Conservation (phyloP, 2,329 filamentous ascomycete species). For the Claviceps maximensis region DNA sequence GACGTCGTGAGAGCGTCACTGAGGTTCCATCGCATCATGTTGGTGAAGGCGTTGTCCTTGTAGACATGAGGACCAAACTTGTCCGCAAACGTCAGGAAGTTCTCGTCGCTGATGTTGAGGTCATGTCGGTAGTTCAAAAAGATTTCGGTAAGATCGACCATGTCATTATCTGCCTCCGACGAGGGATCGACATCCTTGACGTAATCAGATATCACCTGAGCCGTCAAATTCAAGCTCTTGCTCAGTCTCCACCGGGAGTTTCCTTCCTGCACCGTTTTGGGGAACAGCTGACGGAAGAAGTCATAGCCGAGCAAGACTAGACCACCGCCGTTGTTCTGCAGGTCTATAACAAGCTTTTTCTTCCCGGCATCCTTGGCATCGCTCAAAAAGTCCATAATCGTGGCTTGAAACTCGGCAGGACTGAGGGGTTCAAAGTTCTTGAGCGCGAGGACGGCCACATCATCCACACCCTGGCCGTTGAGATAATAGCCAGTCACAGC, state of each 20-base stretch:
- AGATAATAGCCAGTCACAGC: slow-evolving; percentile 21
- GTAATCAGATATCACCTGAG: slow-evolving; percentile 30
- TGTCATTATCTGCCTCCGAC: slow-evolving; percentile 22
- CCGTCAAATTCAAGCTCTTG: slow-evolving; percentile 29
- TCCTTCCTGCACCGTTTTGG: slow-evolving; percentile 21
- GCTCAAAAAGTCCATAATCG: slow-evolving; percentile 21
- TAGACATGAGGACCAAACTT: slow-evolving; percentile 28
- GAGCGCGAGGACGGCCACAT: slow-evolving; percentile 18
- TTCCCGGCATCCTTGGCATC: slow-evolving; percentile 32
- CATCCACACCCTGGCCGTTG: slow-evolving; percentile 19
- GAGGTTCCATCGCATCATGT: slow-evolving; percentile 38
- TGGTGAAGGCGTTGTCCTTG: slow-evolving; percentile 41
- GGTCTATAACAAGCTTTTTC: slow-evolving; percentile 41
- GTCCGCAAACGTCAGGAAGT: slow-evolving; percentile 35
- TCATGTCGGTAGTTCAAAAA: slow-evolving; percentile 38
- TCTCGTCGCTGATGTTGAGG: slow-evolving; percentile 32
- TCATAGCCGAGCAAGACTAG: slow-evolving; percentile 47
- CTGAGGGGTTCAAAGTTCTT: slow-evolving; percentile 15
- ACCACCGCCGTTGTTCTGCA: slow-evolving; percentile 39
- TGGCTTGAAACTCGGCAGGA: slow-evolving; percentile 21
- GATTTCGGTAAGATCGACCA: slow-evolving; percentile 31
- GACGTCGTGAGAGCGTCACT: slow-evolving; percentile 26
- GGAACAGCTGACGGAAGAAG: slow-evolving; percentile 44
- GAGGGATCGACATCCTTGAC: slow-evolving; percentile 30
- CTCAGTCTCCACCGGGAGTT: slow-evolving; percentile 26